Conservation (phyloP, 2,329 filamentous ascomycete genomes). For the Pezicula neosporulosa region DNA sequence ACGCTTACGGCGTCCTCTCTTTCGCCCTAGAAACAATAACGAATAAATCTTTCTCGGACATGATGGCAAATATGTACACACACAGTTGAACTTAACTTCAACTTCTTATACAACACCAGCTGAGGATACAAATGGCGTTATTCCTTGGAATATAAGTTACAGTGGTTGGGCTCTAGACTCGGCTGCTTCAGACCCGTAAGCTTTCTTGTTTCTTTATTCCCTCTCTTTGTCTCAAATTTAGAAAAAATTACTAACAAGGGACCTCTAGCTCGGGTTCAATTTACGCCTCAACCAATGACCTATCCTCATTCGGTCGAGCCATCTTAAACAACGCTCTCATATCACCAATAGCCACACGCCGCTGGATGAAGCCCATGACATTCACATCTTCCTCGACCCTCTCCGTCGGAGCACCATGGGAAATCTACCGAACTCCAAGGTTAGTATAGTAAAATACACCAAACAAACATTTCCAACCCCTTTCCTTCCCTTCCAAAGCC, state of each 20-base stretch:
- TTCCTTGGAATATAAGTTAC: not conserved
- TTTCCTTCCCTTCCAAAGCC: no score
- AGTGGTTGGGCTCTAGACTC: not conserved
- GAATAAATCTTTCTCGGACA: not conserved
- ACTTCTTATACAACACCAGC: not conserved
- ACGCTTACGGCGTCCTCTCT: not conserved
- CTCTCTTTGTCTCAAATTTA: no score
- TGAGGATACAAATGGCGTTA: not conserved
- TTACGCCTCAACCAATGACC: slow-evolving; percentile 38
- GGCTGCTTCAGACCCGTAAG: not conserved
- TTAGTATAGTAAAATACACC: no score
- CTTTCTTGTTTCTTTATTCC: not conserved
- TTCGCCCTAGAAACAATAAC: not conserved
- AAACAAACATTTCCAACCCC: no score
- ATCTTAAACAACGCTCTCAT: slow-evolving; percentile 41
- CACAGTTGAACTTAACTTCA: not conserved
- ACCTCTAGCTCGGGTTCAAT: slow-evolving; percentile 29
- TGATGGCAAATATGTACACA: not conserved
- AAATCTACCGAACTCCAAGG: slow-evolving; percentile 34
- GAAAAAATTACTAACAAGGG: not conserved
- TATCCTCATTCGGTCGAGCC: slow-evolving; percentile 36
- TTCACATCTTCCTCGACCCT: slow-evolving; percentile 34
- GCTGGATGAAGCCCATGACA: slow-evolving; percentile 41
- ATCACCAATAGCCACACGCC: slow-evolving; percentile 33
- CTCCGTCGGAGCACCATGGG: slow-evolving; percentile 43